A percentile compares a stretch with the other conserved stretches of the same genome.
phyloP scores from a whole-genome alignment of 2,329 filamentous ascomycete species.

The Claviceps quebecensis region DNA sequence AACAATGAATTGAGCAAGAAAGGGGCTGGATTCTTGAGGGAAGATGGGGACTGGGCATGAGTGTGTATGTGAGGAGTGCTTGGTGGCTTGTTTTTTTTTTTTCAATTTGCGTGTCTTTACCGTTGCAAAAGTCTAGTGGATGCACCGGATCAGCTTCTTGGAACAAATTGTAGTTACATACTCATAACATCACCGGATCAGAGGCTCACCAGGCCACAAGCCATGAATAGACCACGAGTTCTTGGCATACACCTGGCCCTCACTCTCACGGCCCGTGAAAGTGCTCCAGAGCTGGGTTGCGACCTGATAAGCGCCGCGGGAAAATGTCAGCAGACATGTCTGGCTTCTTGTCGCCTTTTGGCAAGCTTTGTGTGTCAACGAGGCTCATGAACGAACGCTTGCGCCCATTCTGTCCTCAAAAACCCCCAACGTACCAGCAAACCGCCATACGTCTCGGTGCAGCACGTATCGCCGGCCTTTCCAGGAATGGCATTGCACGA shows the following conservation, averaged over 20 bases:
- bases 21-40: slow-evolving; percentile 6
- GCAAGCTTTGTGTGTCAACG: too few species aligned
- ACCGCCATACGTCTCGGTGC: slow-evolving; percentile 50
- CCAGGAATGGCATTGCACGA: slow-evolving; percentile 27
- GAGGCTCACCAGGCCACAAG: slow-evolving; percentile 32
- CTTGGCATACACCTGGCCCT: slow-evolving; percentile 43
- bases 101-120: slow-evolving; percentile 7
- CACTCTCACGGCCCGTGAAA: slow-evolving; percentile 43
- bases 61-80: too few species aligned
- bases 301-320: slow-evolving; percentile 19
- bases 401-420: neutral
- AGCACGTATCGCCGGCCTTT: slow-evolving; percentile 43
- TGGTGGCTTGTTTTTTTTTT: too few species aligned
- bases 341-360: neutral
- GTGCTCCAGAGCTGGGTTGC: slow-evolving; percentile 52
- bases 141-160: too few species aligned
- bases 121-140: slow-evolving; percentile 29
- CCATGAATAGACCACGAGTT: slow-evolving; percentile 47
- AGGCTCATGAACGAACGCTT: too few species aligned
- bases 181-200: neutral
- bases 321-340: too few species aligned
- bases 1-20: slow-evolving; percentile 5
- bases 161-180: too few species aligned
- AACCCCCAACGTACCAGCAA: slow-evolving; percentile 27
- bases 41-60: neutral